Base-by-base conservation (phyloP, 257 asterid species). In the Eucommia ulmoides region DNA sequence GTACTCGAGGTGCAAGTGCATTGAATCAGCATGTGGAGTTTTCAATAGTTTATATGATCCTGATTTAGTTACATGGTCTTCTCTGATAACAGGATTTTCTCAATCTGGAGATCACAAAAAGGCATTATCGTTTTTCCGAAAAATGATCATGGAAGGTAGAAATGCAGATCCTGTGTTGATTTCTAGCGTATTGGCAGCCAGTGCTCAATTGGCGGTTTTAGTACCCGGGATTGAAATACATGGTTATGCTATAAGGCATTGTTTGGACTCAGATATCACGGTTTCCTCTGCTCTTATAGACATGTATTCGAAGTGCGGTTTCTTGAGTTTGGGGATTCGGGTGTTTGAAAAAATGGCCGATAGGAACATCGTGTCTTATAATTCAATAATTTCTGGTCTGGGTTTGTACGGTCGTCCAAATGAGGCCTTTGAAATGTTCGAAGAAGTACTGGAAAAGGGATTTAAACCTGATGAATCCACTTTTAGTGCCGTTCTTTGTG, bases 251-350 rank as follows among this genome's bases (percentile, higher is more conserved):
- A 44, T 85, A 19, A 72, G 98, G 20, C 83, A 66, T 19, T 74
- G 51, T 45, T 55, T 23, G 35, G 58, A 51, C 54, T 24, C 19
- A 12, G 71, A 60, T 22, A 58, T 82, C 25, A 52, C 57, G 41
- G 94, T 89, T 20, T 72, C 93, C 22, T 82, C 96, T 51, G 82
- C 94, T 49, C 82, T 85, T 11, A 63, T 80, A 48, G 93, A 85
- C 76, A 89, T 80, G 96, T 85, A 85, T 42, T 76, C 91, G 0
- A 89, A 89, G 78, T 85, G 96, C 41, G 96, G 98, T 22, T 82
- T 80, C 75, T 63, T 89, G 78, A 80, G 70, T 3, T 50, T 49
- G 61, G 81, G 82, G 33, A 52, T 74, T 20, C 68, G n/a, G 24
- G 80, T 85, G 56, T 82, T 80, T 51, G 59, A 65, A 14, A 50